Evolutionary conservation across 1,284 basidiomycete species (phyloP).

Genomic region (Mycosarcoma mackinlayi): DNA sequence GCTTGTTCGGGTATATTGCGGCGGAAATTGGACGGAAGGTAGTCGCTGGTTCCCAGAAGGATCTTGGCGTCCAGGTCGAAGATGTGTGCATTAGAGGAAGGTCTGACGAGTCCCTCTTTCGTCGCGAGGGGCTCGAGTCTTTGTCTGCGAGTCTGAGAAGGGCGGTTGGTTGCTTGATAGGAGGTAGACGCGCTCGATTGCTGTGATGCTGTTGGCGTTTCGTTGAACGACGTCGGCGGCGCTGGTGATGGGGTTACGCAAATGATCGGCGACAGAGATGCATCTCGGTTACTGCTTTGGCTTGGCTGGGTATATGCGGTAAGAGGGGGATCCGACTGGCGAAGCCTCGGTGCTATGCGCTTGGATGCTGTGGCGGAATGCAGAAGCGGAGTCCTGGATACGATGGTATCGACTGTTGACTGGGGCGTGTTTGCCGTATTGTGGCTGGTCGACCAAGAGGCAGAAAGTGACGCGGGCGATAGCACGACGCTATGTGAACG

Average conservation of each 20-base stretch:
- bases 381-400: conserved; percentile 4
- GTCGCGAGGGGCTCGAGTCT: neutral
- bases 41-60: conserved; percentile 16
- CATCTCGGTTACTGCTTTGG: neutral
- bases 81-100: conserved; percentile 21
- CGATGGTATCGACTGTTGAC: conserved; percentile 19
- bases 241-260: neutral
- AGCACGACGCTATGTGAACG: neutral
- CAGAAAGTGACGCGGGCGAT: conserved; percentile 11
- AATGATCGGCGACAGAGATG: neutral
- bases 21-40: conserved; percentile 36
- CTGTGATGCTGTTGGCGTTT: neutral
- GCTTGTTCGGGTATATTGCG: conserved; percentile 8
- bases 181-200: neutral
- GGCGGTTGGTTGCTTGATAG: neutral
- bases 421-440: conserved; percentile 7
- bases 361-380: neutral
- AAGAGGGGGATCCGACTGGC: neutral
- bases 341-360: neutral
- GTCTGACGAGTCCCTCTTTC: conserved; percentile 10
- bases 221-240: neutral
- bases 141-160: neutral
- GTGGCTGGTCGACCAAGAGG: conserved; percentile 6
- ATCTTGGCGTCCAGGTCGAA: conserved; percentile 49
- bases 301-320: conserved; percentile 12